Evolutionary conservation across 2,329 filamentous ascomycete species (phyloP), one percentile per base, ranked within the genome.

Genomic region (Epichloe sibirici): DNA sequence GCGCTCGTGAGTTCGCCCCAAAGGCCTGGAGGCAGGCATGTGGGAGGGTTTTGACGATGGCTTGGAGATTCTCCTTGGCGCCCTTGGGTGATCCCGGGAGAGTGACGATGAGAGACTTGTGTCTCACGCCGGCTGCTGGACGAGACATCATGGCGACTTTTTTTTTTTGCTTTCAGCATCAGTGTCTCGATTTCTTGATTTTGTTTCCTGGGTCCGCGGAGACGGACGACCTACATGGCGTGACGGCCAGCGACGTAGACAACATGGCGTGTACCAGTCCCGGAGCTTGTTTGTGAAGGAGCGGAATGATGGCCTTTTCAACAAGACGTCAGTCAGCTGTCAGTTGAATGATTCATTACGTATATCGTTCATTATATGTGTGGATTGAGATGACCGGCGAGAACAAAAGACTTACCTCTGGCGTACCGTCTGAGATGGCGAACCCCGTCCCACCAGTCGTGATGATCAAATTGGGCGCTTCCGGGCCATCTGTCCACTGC

Each of bases 251-350:
- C 1, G 91, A 97, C 21, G 88, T 76, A 5, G 90, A 77, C 43
- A 98, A 75, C 91, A 98, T 98, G 58, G 83, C 90, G 69, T 98
- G 90, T n/a, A 96, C 86, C 48, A 98, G 74, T 1, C 93, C 93
- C 0, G 90, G 83, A 0, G 93, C 93, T 66, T 91, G 82, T 64
- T 86, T 90, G 62, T 95, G 83, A 44, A 97, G 75, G 42, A 97
- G 69, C 5, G 84, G 80, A 13, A 76, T 71, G n/a, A 96, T 79
- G 49, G 90, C 90, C 85, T 91, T 45, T 37, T 4, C 9, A 31
- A 13, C 17, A 31, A 13, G 28, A 31, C 28, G 15, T 38, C 12
- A 21, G 17, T 21, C 2, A 21, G 15, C 37, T 15, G 8, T 21
- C 2, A 21, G 15, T 40, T 15, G 8, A 38, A 15, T 46, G 13